These are phyloP conservation scores for Phaeosphaeriaceae sp. DNA, from an alignment of 2,329 filamentous ascomycete species.

Conservation along the genomic window DNA sequence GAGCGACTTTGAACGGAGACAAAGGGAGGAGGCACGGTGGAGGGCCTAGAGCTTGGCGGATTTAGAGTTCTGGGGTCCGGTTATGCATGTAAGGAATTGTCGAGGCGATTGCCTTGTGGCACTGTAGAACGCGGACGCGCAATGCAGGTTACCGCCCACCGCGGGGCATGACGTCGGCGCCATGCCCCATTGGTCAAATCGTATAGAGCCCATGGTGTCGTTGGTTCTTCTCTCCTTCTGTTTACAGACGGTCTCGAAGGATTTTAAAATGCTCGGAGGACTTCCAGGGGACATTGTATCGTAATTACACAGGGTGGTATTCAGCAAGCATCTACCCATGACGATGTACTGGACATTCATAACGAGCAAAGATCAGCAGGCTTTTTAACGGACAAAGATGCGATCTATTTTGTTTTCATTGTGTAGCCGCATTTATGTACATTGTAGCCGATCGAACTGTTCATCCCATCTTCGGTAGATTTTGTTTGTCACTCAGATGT, in stretches of 20 bases:
- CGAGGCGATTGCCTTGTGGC: slow-evolving; percentile 20
- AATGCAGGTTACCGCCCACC: slow-evolving; percentile 7
- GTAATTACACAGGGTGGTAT: no score
- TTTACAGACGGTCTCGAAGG: neutral
- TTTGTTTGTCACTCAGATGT: neutral
- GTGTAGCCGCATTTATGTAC: neutral
- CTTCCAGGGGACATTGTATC: neutral
- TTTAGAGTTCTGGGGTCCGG: neutral
- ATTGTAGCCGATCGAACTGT: neutral
- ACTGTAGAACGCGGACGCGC: slow-evolving; percentile 11
- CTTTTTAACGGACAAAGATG: neutral
- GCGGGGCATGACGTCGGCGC: slow-evolving; percentile 8
- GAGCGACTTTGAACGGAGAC: neutral
- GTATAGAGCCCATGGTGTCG: slow-evolving; percentile 3
- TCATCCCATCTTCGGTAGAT: neutral
- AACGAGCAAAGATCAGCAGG: neutral
- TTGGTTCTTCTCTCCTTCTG: neutral
- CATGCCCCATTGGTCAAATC: slow-evolving; percentile 4
- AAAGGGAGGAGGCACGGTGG: neutral
- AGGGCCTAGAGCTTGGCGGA: slow-evolving; percentile 1
- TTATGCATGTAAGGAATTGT: slow-evolving; percentile 16
- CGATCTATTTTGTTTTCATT: neutral
- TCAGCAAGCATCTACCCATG: neutral
- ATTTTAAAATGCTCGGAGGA: neutral
- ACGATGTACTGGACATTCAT: neutral